A percentile compares a stretch with the other conserved stretches of the same genome.
Conservation (phyloP, 1,284 basidiomycete genomes). For the Malassezia slooffiae region DNA sequence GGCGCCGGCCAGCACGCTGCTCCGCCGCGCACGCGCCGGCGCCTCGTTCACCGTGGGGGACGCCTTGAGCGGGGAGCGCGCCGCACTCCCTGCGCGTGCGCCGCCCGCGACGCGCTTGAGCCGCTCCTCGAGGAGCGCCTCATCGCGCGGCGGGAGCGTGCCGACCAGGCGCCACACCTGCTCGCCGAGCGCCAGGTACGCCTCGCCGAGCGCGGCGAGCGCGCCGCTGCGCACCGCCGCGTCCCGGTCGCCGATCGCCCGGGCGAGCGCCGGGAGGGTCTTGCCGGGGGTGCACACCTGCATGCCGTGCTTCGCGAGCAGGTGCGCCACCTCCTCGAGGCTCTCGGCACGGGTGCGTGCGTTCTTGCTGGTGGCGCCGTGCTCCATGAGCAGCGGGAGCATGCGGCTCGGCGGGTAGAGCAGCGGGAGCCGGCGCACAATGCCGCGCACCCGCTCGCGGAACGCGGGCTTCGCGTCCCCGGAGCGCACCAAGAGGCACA, state of each 20-base stretch:
- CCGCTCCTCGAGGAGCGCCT: slow-evolving; percentile 79
- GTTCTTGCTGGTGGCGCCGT: slow-evolving; percentile 71
- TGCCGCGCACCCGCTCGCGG: slow-evolving; percentile 49
- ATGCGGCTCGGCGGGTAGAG: slow-evolving; percentile 75
- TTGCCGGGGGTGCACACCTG: slow-evolving; percentile 62
- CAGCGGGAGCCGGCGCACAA: slow-evolving; percentile 47
- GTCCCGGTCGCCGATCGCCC: slow-evolving; percentile 78
- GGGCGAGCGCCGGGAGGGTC: slow-evolving; percentile 66
- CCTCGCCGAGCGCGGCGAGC: slow-evolving; percentile 67
- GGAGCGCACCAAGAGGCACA: slow-evolving; percentile 64
- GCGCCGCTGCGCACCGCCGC: slow-evolving; percentile 72
- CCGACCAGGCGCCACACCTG: slow-evolving; percentile 73
- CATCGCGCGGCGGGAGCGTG: slow-evolving; percentile 67
- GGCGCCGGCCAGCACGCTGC: neutral
- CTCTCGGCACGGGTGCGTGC: slow-evolving; percentile 77
- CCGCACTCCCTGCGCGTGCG: too few species aligned
- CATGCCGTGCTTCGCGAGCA: slow-evolving; percentile 72
- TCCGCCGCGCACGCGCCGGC: neutral
- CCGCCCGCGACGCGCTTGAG: slow-evolving; percentile 68
- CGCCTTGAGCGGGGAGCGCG: too few species aligned
- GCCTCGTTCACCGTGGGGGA: too few species aligned
- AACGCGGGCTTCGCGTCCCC: slow-evolving; percentile 51
- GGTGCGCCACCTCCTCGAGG: slow-evolving; percentile 64
- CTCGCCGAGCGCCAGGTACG: slow-evolving; percentile 71
- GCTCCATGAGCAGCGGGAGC: slow-evolving; percentile 54